Percentiles rank a stretch among this genome's conserved stretches.
phyloP scores from a whole-genome alignment of 768 basidiomycete species.

The Pholiota molesta region DNA sequence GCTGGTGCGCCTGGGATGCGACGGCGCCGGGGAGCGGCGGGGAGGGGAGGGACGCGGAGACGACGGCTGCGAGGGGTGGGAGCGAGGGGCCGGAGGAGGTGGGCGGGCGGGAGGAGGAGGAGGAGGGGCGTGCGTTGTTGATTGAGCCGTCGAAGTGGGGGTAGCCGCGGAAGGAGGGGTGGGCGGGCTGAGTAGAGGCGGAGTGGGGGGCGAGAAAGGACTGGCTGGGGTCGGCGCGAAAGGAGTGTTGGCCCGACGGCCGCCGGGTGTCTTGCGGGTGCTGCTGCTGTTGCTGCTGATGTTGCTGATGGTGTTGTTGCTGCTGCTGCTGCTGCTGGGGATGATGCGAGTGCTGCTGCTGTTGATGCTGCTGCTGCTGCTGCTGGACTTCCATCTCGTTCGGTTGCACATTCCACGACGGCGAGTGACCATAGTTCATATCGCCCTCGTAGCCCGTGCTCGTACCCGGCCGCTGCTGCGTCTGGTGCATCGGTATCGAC shows the following conservation, averaged over 20 bases:
- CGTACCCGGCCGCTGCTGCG: constrained; percentile 59
- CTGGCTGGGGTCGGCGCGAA: constrained; percentile 73
- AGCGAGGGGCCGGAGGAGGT: constrained; percentile 45
- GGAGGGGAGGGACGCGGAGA: constrained; percentile 68
- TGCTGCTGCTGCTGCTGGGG: not conserved
- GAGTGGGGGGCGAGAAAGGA: constrained; percentile 57
- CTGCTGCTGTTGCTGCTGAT: not conserved
- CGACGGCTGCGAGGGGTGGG: constrained; percentile 76
- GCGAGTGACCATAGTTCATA: constrained; percentile 29
- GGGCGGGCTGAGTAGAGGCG: constrained; percentile 33
- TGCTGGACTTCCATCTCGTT: constrained; percentile 19
- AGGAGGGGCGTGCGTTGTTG: not conserved
- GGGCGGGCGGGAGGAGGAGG: constrained; percentile 16
- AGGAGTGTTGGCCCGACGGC: constrained; percentile 51
- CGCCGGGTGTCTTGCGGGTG: not conserved
- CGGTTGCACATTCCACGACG: not conserved
- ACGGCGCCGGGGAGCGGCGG: constrained; percentile 5
- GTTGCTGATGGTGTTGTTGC: not conserved
- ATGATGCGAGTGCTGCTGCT: not conserved
- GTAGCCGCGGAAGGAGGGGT: constrained; percentile 3
- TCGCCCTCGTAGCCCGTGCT: constrained; percentile 67
- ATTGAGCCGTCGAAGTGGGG: not conserved
- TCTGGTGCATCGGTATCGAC: constrained; percentile 32
- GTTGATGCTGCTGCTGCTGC: not conserved
- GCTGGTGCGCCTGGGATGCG: no score